phyloP scores from a whole-genome alignment of 176 grass and related monocot species.

The Pontederia paniculata region DNA sequence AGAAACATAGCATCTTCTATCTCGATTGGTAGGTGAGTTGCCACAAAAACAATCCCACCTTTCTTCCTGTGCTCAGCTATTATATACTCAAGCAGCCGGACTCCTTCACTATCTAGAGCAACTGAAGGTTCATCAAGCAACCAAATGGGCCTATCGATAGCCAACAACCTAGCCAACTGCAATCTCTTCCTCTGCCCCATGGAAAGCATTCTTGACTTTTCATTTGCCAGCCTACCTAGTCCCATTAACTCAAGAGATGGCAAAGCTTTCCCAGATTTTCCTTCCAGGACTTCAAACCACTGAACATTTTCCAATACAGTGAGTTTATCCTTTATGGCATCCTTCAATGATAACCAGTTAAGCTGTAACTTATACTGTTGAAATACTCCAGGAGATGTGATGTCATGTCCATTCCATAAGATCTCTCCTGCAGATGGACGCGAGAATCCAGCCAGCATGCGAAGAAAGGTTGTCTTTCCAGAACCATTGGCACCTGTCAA shows the following conservation, averaged over 20 bases:
- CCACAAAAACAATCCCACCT: slow-evolving; percentile 89
- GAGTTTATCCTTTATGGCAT: slow-evolving; percentile 76
- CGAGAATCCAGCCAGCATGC: slow-evolving; percentile 87
- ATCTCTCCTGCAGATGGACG: slow-evolving; percentile 75
- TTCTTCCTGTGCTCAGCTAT: slow-evolving; percentile 85
- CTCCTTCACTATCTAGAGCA: slow-evolving; percentile 66
- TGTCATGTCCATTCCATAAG: slow-evolving; percentile 78
- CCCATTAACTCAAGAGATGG: slow-evolving; percentile 80
- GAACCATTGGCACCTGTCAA: slow-evolving; percentile 91
- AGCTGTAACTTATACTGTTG: slow-evolving; percentile 95
- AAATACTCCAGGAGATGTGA: slow-evolving; percentile 67
- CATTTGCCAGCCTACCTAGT: slow-evolving; percentile 77
- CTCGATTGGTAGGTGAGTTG: slow-evolving; percentile 60
- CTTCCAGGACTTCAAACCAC: slow-evolving; percentile 97
- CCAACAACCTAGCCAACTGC: slow-evolving; percentile 63
- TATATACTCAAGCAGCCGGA: slow-evolving; percentile 62
- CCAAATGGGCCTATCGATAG: slow-evolving; percentile 87
- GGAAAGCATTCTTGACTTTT: slow-evolving; percentile 94
- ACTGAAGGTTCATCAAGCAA: slow-evolving; percentile 96
- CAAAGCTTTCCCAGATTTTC: slow-evolving; percentile 47
- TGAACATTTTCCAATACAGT: slow-evolving; percentile 89
- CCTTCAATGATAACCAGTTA: slow-evolving; percentile 84
- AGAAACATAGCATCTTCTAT: slow-evolving; percentile 87
- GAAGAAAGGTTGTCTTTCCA: slow-evolving; percentile 79
- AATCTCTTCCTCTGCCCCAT: slow-evolving; percentile 94